Percentiles rank a stretch among this genome's conserved stretches.
phyloP scores from a whole-genome alignment of 176 grass and related monocot genomes.

The Alopecurus myosuroides region DNA sequence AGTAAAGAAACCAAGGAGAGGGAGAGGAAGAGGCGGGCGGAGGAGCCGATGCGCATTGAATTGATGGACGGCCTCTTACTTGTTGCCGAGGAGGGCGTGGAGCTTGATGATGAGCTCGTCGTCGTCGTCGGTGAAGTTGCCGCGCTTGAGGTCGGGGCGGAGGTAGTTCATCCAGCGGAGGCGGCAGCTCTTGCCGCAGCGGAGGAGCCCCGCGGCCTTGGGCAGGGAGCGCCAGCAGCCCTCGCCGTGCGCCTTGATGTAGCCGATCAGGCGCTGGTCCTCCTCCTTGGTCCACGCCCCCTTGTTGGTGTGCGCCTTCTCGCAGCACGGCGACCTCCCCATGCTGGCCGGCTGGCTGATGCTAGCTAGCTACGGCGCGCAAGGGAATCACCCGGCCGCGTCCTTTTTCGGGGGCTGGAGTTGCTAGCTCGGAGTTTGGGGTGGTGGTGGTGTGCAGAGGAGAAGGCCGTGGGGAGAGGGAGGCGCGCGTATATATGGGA shows the following conservation, averaged over 20 bases:
- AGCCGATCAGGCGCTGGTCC: slow-evolving; percentile 70
- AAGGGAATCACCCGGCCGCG: neutral
- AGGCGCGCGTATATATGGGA: slow-evolving; percentile 38
- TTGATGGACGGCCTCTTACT: slow-evolving; percentile 23
- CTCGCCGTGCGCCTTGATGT: slow-evolving; percentile 75
- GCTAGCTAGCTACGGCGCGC: neutral
- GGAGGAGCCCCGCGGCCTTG: slow-evolving; percentile 71
- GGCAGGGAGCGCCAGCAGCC: slow-evolving; percentile 82
- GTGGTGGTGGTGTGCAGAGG: neutral
- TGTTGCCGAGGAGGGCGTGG: slow-evolving; percentile 77
- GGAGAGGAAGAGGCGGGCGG: neutral
- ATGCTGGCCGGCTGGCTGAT: neutral
- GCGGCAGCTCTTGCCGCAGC: slow-evolving; percentile 93
- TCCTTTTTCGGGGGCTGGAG: neutral
- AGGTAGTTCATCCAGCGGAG: slow-evolving; percentile 98
- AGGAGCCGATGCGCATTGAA: neutral
- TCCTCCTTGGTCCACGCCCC: slow-evolving; percentile 86
- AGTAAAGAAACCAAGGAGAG: neutral
- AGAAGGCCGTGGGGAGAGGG: neutral
- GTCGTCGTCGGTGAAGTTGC: slow-evolving; percentile 78
- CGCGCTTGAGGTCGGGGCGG: slow-evolving; percentile 84
- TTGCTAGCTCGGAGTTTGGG: neutral
- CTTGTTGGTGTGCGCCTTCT: slow-evolving; percentile 94
- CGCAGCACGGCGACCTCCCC: slow-evolving; percentile 86
- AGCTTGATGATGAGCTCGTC: slow-evolving; percentile 93